Base-by-base conservation (phyloP, 176 grass and related monocot species). In the Carex myosuroides region DNA sequence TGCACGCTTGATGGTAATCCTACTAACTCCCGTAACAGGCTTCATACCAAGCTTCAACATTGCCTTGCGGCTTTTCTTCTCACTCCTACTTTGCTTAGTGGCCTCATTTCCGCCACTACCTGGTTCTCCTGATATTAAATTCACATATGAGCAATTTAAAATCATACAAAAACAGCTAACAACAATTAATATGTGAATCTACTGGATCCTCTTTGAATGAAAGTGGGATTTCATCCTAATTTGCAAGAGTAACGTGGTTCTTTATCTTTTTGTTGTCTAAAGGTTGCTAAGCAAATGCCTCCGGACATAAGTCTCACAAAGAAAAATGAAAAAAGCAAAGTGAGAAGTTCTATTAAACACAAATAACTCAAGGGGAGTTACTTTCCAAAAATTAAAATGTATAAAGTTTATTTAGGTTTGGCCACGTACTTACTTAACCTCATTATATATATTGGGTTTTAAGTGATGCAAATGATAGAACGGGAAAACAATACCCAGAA, bases 21-120 rank as follows among this genome's bases (percentile, higher is more conserved):
- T 91, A 76, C 54, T 97, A 66, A 97, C 94, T 9, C 91, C 94
- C 2, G 91, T 90, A 81, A 93, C 85, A 37, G 91, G 88, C 79
- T 97, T 97, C 94, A 97, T 97, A 35, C 94, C 94, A 56, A 97
- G 94, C 87, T 97, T 97, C 86, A 97, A 88, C 94, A 93, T 97
- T 80, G 89, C 94, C 89, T 97, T 97, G 81, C 94, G 94, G 87
- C 94, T 93, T 84, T 97, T 97, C 80, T 97, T 97, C 87, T 93
- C 91, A 59, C 94, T 97, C 81, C 94, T 79, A 81, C 91, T 97
- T 80, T 93, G 89, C 88, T 93, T 97, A 13, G 87, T 84, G 60
- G 85, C 83, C 81, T 91, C 91, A 80, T 64, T 90, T 81, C 84
- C 71, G 3, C 84, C 88, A 24, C 16, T 60, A n/a, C 85, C 94